A percentile compares a stretch with the other conserved stretches of the same genome.
These are phyloP conservation scores for Ilex paraguariensis DNA, from an alignment of 305 asterid genomes.

Conservation along the genomic window DNA sequence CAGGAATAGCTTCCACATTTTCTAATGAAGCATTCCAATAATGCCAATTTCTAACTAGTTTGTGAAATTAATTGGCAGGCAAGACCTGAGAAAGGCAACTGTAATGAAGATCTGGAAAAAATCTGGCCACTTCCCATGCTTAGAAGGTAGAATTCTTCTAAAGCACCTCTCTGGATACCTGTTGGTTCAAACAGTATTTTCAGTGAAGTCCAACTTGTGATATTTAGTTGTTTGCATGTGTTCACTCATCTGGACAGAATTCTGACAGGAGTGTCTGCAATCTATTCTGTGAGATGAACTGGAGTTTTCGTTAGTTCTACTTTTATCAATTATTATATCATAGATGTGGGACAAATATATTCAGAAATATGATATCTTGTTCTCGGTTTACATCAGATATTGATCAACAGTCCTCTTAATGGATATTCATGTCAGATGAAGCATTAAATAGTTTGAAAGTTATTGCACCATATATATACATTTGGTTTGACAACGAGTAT, in stretches of 20 bases:
- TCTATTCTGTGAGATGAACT: background rate
- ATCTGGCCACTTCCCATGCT: slow-evolving; percentile 89
- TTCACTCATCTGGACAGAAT: background rate
- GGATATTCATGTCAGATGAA: no score
- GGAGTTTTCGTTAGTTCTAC: background rate
- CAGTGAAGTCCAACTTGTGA: no score
- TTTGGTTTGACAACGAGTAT: no score
- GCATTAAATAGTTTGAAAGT: no score
- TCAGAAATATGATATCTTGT: no score
- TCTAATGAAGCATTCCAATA: slow-evolving; percentile 13
- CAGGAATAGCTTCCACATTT: slow-evolving; percentile 14
- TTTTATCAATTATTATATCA: background rate
- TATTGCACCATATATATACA: no score
- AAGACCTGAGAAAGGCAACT: slow-evolving; percentile 37
- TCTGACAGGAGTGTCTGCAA: background rate
- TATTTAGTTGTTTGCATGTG: background rate
- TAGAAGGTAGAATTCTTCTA: slow-evolving; percentile 49
- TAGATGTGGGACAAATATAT: no score
- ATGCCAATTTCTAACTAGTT: slow-evolving; percentile 15
- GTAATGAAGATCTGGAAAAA: slow-evolving; percentile 44
- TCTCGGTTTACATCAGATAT: no score
- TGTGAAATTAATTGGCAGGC: slow-evolving; percentile 38
- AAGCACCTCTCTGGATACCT: background rate
- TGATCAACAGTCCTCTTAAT: no score
- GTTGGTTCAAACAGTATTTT: no score